Evolutionary conservation across 768 basidiomycete species (phyloP).

Genomic region (Lactarius pseudohatsudake): DNA sequence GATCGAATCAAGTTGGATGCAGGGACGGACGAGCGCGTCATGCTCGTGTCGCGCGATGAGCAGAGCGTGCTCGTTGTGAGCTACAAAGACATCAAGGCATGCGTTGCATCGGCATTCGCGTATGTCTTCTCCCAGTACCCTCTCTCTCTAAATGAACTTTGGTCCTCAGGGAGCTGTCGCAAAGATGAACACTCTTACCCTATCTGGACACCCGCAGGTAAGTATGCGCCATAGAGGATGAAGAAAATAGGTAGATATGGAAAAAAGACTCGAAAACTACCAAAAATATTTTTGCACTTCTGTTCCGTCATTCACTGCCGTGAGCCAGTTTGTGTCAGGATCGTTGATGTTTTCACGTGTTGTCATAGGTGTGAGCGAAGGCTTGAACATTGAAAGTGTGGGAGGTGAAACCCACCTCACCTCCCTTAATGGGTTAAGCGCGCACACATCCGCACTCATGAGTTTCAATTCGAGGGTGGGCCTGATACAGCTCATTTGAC

Average conservation of each 20-base stretch:
- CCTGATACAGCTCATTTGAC: too few species aligned
- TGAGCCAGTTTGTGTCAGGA: not conserved
- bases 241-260: conserved; percentile 29
- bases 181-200: conserved; percentile 10
- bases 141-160: not conserved
- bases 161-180: conserved; percentile 27
- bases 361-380: not conserved
- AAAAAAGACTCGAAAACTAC: conserved; percentile 30
- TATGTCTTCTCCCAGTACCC: conserved; percentile 39
- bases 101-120: conserved; percentile 82
- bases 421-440: not conserved
- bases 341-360: not conserved
- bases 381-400: not conserved
- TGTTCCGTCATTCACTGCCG: not conserved
- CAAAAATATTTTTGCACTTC: conserved; percentile 16
- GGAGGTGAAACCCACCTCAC: not conserved
- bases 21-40: conserved; percentile 90
- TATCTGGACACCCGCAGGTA: not conserved
- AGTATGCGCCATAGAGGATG: conserved; percentile 1
- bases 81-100: conserved; percentile 87
- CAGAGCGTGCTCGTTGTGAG: conserved; percentile 93
- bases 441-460: too few species aligned
- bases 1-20: conserved; percentile 71
- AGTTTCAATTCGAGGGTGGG: too few species aligned
- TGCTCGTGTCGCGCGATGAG: conserved; percentile 94